Evolutionary conservation across 2,329 filamentous ascomycete species (phyloP).

Genomic region (Penicillium brevicompactum): DNA sequence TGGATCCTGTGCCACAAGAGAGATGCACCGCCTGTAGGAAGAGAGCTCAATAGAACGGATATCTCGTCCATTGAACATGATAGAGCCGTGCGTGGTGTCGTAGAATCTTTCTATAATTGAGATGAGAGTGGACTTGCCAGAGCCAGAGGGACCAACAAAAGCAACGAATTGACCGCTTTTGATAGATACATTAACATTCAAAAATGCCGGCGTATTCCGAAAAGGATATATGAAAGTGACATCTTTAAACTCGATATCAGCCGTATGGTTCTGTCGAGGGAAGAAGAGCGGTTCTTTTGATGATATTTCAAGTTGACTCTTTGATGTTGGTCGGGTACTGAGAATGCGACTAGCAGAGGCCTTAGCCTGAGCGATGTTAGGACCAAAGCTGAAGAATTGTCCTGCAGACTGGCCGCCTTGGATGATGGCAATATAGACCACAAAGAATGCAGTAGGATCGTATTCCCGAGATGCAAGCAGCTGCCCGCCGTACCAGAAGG

Average conservation of each 20-base stretch:
- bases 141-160: slow-evolving; percentile 52
- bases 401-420: slow-evolving; percentile 69
- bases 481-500: slow-evolving; percentile 63
- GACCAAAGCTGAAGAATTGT: slow-evolving; percentile 67
- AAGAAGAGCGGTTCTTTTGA: slow-evolving; percentile 10
- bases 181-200: slow-evolving; percentile 35
- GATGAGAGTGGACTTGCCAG: slow-evolving; percentile 51
- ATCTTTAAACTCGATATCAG: slow-evolving; percentile 31
- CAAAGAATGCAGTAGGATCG: slow-evolving; percentile 52
- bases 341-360: slow-evolving; percentile 43
- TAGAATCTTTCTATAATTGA: slow-evolving; percentile 43
- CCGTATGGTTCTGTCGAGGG: slow-evolving; percentile 12
- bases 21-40: slow-evolving; percentile 35
- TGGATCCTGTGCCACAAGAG: slow-evolving; percentile 48
- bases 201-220: slow-evolving; percentile 33
- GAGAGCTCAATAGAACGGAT: slow-evolving; percentile 30
- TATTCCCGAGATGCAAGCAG: slow-evolving; percentile 58
- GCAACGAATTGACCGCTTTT: slow-evolving; percentile 47
- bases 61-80: slow-evolving; percentile 37
- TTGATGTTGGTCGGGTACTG: slow-evolving; percentile 18
- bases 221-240: slow-evolving; percentile 42
- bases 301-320: too few species aligned
- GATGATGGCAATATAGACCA: slow-evolving; percentile 66
- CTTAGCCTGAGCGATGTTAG: slow-evolving; percentile 50
- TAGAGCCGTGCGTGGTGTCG: slow-evolving; percentile 41